Evolutionary conservation across 768 basidiomycete species (phyloP).

Genomic region (Serendipita sp.): DNA sequence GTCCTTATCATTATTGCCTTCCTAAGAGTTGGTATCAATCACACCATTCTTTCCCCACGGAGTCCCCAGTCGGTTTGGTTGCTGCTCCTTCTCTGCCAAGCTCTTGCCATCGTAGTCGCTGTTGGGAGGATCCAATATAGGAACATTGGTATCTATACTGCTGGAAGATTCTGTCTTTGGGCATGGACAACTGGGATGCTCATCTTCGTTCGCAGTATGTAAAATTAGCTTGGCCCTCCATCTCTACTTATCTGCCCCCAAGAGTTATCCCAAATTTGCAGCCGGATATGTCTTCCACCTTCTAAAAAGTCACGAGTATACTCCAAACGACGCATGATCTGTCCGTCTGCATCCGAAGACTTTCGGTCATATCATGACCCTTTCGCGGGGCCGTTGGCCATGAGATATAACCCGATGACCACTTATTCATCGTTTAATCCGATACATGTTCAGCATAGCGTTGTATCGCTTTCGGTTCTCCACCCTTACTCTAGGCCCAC

Average conservation of each 20-base stretch:
- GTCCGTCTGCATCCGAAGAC: background rate
- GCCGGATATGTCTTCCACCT: background rate
- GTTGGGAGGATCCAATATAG: too few species aligned
- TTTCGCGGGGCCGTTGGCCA: background rate
- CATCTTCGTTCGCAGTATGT: background rate
- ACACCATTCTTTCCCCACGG: too few species aligned
- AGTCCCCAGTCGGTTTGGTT: too few species aligned
- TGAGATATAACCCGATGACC: background rate
- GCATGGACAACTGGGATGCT: background rate
- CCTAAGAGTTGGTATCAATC: too few species aligned
- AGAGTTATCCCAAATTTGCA: background rate
- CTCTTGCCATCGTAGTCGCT: too few species aligned
- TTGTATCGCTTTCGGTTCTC: background rate
- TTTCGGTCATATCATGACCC: background rate
- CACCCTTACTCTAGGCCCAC: background rate
- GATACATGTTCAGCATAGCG: background rate
- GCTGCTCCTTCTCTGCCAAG: too few species aligned
- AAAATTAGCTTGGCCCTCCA: background rate
- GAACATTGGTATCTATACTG: background rate
- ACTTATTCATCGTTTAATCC: background rate
- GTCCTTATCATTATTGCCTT: too few species aligned
- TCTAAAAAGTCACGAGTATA: too few species aligned
- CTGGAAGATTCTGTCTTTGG: background rate
- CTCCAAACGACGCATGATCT: background rate
- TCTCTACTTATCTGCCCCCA: background rate